Percentiles rank a stretch among this genome's conserved stretches.
These are phyloP conservation scores for Penicillium cosmopolitanum DNA, from an alignment of 495 filamentous ascomycete species.

Conservation along the genomic window DNA sequence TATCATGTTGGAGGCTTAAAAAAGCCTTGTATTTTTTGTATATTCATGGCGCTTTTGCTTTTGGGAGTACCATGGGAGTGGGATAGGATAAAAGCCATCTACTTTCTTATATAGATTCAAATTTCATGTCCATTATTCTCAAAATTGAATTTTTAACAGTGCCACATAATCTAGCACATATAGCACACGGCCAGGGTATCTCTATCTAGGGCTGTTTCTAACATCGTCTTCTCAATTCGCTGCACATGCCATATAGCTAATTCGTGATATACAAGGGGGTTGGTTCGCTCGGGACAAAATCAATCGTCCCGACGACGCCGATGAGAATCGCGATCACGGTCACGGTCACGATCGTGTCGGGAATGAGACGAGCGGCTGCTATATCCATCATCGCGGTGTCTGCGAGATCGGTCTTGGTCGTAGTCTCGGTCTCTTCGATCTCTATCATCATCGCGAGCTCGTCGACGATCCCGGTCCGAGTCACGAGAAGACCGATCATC, in stretches of 20 bases:
- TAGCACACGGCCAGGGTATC: constrained; percentile 25
- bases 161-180: neutral
- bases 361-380: constrained; percentile 40
- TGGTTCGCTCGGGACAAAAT: constrained; percentile 9
- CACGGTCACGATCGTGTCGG: constrained; percentile 37
- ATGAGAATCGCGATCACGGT: constrained; percentile 36
- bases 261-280: constrained; percentile 15
- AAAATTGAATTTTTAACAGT: constrained; percentile 1
- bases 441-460: constrained; percentile 32
- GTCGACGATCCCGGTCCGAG: constrained; percentile 32
- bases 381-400: constrained; percentile 40
- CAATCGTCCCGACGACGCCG: constrained; percentile 40
- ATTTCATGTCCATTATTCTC: constrained; percentile 2
- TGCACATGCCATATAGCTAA: neutral
- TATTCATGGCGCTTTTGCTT: constrained; percentile 35
- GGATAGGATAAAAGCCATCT: constrained; percentile 32
- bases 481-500: constrained; percentile 40
- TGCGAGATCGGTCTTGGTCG: constrained; percentile 26
- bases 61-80: constrained; percentile 29
- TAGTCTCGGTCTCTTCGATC: constrained; percentile 41
- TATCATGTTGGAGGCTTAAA: constrained; percentile 46
- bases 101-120: constrained; percentile 23
- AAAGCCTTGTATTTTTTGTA: constrained; percentile 30
- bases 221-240: neutral
- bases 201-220: constrained; percentile 8